Base-by-base conservation (phyloP, 495 filamentous ascomycete species). In the Neurospora cerealis region DNA sequence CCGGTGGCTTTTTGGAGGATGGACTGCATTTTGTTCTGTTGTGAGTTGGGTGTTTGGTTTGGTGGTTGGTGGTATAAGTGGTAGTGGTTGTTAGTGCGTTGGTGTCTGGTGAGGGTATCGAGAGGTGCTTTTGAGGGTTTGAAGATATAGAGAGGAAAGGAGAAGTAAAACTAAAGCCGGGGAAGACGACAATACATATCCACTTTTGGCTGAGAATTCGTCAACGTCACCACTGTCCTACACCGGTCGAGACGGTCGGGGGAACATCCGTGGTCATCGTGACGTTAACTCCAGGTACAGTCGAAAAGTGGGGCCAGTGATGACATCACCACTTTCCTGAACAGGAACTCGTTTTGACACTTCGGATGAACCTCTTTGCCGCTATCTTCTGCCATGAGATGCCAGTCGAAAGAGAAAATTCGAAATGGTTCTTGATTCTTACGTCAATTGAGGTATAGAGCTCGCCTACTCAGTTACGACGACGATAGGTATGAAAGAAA, bases 1-100 rank as follows among this genome's bases (percentile, higher is more conserved):
- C 73, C 75, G 2, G 75, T 78, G 19, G 72, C 71, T 46, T 76
- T 75, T 38, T 79, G 76, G 39, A 80, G 78, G 41, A 77, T 70
- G 5, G 79, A 79, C 39, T 79, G 79, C 79, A 80, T 80, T 70
- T 39, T 71, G 38, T 71, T 21, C 42, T 34, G 13, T 28, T 28
- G 0, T 54, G 46, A 5, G 39, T 17, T 17, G 39, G 39, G 39
- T 41, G 39, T 46, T 54, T 6, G 7, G 54, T 28, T 62, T 8
- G 48, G 48, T 60, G 5, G 54, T 62, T 28, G 6, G 54, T 17
- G 54, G 24, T 66, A 28, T 66, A 66, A 34, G 54, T 66, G 54
- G 32, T 66, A 66, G 54, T 66, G 54, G 15, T 2, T 66, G 54
- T 66, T 66, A 66, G 54, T 34, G 54, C 17, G 54, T 8, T 36